Evolutionary conservation across 2,329 filamentous ascomycete species (phyloP).

Genomic region (Cephalotrichum gorgonifer): DNA sequence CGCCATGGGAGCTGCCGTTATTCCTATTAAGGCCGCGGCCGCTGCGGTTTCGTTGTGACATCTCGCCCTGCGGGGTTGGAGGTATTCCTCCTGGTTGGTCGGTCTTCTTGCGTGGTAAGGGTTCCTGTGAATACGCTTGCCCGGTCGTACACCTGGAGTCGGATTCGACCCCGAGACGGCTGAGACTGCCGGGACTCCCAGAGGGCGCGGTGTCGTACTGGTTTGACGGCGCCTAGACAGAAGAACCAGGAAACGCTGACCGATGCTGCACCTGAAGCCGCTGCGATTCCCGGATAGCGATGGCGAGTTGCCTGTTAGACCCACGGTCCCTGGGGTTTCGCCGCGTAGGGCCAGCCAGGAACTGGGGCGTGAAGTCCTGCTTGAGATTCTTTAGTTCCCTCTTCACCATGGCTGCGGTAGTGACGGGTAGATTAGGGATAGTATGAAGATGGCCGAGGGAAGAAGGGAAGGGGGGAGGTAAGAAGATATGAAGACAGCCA

Average conservation of each 20-base stretch:
- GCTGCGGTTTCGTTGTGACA: conserved; percentile 34
- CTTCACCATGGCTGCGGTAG: conserved; percentile 1
- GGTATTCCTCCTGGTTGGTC: too few species aligned
- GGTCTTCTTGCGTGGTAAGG: too few species aligned
- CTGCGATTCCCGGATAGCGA: background rate
- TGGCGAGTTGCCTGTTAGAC: background rate
- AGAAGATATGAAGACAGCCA: background rate
- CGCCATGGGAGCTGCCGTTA: conserved; percentile 29
- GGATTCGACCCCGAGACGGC: background rate
- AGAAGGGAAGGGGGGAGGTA: background rate
- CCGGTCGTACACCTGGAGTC: background rate
- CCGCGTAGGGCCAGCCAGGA: background rate
- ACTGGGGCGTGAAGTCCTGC: background rate
- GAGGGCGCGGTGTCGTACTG: background rate
- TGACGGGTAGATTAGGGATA: background rate
- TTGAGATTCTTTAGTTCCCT: conserved; percentile 1
- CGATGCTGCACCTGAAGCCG: background rate
- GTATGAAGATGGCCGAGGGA: background rate
- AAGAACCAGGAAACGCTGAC: background rate
- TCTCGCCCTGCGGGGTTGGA: too few species aligned
- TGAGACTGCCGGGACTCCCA: background rate
- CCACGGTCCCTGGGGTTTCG: background rate
- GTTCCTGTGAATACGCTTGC: too few species aligned
- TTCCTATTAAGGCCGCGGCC: conserved; percentile 33
- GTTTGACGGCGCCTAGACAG: background rate